Evolutionary conservation across 306 rosid genomes (phyloP).

Genomic region (Prunus campanulata): DNA sequence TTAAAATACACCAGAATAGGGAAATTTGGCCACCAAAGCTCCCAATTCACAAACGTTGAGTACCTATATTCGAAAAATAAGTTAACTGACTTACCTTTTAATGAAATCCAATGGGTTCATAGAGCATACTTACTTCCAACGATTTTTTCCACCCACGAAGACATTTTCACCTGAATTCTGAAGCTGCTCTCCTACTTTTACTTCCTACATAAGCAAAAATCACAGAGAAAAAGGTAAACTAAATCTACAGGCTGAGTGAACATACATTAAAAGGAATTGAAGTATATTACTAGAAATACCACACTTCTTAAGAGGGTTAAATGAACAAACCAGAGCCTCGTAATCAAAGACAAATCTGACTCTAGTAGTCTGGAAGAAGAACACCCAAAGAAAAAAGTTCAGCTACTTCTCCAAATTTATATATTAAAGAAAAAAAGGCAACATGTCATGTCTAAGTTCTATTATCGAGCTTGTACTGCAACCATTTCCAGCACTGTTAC

Average conservation of each 20-base stretch:
- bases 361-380: conserved; percentile 68
- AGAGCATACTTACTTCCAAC: conserved; percentile 78
- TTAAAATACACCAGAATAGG: conserved; percentile 91
- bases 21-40: conserved; percentile 98
- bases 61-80: conserved; percentile 50
- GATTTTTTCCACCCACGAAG: conserved; percentile 89
- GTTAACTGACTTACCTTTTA: conserved; percentile 13
- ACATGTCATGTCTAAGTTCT: not conserved
- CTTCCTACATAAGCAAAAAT: conserved; percentile 58
- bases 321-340: conserved; percentile 76
- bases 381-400: conserved; percentile 13
- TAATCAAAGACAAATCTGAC: conserved; percentile 83
- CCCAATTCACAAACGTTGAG: conserved; percentile 93
- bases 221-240: not conserved
- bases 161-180: conserved; percentile 89
- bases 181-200: conserved; percentile 82
- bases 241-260: not conserved
- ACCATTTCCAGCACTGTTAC: conserved; percentile 29
- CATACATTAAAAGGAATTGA: not conserved
- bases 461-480: not conserved
- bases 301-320: conserved; percentile 19
- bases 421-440: not conserved
- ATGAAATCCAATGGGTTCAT: conserved; percentile 1
- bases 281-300: not conserved
- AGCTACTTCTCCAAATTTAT: conserved; percentile 1